A percentile compares a stretch with the other conserved stretches of the same genome.
phyloP scores from a whole-genome alignment of 2,329 filamentous ascomycete genomes.

The Ambrosiella beaveri region DNA sequence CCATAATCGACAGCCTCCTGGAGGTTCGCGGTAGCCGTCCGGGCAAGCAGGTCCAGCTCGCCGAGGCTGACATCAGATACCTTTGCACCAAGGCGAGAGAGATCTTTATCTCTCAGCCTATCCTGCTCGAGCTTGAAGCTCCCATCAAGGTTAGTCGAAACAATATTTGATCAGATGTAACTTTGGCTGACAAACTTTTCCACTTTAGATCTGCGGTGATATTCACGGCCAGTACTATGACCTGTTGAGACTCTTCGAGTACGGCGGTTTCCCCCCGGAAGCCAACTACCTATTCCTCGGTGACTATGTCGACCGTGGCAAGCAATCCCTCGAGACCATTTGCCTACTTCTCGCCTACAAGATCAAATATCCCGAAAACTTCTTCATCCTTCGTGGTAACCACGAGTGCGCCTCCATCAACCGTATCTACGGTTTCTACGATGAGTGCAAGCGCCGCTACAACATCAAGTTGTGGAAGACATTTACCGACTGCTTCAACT shows the following conservation, averaged over 20 bases:
- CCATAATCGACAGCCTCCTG: slow-evolving; percentile 94
- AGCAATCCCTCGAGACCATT: slow-evolving; percentile 98
- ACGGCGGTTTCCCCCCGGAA: slow-evolving; percentile 93
- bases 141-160: slow-evolving; percentile 74
- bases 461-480: slow-evolving; percentile 99
- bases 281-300: slow-evolving; percentile 99
- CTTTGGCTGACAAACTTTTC: slow-evolving; percentile 12
- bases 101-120: slow-evolving; percentile 99
- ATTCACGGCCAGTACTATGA: slow-evolving; percentile 99
- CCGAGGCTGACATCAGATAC: slow-evolving; percentile 90
- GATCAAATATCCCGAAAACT: slow-evolving; percentile 99
- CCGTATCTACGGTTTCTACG: slow-evolving; percentile 98
- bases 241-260: slow-evolving; percentile 90
- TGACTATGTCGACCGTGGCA: slow-evolving; percentile 96
- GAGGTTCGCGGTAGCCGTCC: slow-evolving; percentile 96
- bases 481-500: slow-evolving; percentile 99
- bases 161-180: background rate
- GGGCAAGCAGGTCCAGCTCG: slow-evolving; percentile 93
- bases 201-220: slow-evolving; percentile 79
- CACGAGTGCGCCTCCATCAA: slow-evolving; percentile 99
- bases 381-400: slow-evolving; percentile 96
- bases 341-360: slow-evolving; percentile 94
- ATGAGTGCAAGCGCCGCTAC: slow-evolving; percentile 97
- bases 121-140: slow-evolving; percentile 90
- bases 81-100: slow-evolving; percentile 97